phyloP scores from a whole-genome alignment of 495 filamentous ascomycete genomes.

The Aspergillus nidulans region DNA sequence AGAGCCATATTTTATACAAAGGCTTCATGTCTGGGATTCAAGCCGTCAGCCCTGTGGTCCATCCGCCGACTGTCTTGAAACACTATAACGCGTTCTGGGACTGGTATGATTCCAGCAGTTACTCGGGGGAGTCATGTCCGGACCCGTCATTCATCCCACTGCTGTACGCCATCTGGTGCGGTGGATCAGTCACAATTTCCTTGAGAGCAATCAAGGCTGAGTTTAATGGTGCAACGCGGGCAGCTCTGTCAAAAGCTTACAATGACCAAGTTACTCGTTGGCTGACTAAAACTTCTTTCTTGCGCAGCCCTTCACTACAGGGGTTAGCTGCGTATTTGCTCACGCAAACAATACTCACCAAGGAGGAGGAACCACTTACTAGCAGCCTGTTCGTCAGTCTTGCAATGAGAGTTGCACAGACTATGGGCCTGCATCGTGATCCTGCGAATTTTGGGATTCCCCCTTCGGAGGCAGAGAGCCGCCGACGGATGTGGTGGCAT shows the following conservation, averaged over 20 bases:
- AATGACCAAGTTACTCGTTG: slow-evolving; percentile 40
- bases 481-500: slow-evolving; percentile 69
- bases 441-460: slow-evolving; percentile 61
- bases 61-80: slow-evolving; percentile 41
- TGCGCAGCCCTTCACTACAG: slow-evolving; percentile 42
- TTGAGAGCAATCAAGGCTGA: slow-evolving; percentile 42
- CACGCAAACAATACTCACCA: slow-evolving; percentile 43
- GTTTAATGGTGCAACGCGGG: slow-evolving; percentile 34
- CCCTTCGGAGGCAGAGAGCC: slow-evolving; percentile 63
- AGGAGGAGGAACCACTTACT: slow-evolving; percentile 45
- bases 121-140: slow-evolving; percentile 40
- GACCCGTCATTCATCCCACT: slow-evolving; percentile 43
- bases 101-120: slow-evolving; percentile 45
- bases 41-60: slow-evolving; percentile 41
- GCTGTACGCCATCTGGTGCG: slow-evolving; percentile 47
- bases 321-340: slow-evolving; percentile 43
- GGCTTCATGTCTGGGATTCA: slow-evolving; percentile 47
- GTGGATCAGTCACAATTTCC: slow-evolving; percentile 43
- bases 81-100: slow-evolving; percentile 45
- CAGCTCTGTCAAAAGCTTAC: slow-evolving; percentile 34
- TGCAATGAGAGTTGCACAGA: slow-evolving; percentile 62
- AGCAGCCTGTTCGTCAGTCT: slow-evolving; percentile 51
- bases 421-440: slow-evolving; percentile 69
- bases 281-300: slow-evolving; percentile 42
- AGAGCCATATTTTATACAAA: slow-evolving; percentile 45